Evolutionary conservation across 2,329 filamentous ascomycete species (phyloP), one percentile per base, ranked within the genome.

Genomic region (Endothia cerciana): DNA sequence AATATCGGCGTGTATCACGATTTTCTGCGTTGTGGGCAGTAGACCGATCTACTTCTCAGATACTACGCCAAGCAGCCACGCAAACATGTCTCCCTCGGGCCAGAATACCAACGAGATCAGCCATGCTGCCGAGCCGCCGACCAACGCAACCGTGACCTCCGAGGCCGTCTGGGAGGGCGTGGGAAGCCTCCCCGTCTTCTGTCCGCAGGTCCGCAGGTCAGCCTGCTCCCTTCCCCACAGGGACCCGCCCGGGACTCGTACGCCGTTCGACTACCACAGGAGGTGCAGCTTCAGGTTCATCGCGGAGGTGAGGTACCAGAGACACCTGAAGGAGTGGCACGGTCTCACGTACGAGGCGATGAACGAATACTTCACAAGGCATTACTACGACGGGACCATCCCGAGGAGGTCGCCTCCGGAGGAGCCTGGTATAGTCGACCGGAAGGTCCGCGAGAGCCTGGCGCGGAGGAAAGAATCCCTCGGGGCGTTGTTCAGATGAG

Each of bases 251-350:
- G 36, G 30, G 30, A 17, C 10, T 11, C 45, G 30, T 33, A 62
- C 11, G 22, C 47, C 22, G 30, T 38, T 41, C 47, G 33, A 51
- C 19, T 15, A n/a, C 53, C 17, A 22, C 33, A 15, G 28, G 4
- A 17, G 30, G 36, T 62, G 60, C 60, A 38, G 25, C 33, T 62
- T 53, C 60, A 36, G 30, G 25, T 62, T 62, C 33, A 30, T 62
- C 47, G 28, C 60, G 7, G 49, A 53, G 49, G 15, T 11, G 1
- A n/a, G 22, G 0, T 62, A 62, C 33, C 45, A 62, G 33, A 17
- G 19, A 10, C 60, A 62, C 22, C 33, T 62, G n/a, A 41, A 40
- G 17, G 45, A 62, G 33, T 40, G 36, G 43, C 60, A 62, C 45
- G 17, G 8, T 41, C 15, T 38, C 40, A 55, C 11, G 45, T 13